Percentiles rank a stretch among this genome's conserved stretches.
phyloP scores from a whole-genome alignment of 1,284 basidiomycete species.

The Pholiota adiposa region DNA sequence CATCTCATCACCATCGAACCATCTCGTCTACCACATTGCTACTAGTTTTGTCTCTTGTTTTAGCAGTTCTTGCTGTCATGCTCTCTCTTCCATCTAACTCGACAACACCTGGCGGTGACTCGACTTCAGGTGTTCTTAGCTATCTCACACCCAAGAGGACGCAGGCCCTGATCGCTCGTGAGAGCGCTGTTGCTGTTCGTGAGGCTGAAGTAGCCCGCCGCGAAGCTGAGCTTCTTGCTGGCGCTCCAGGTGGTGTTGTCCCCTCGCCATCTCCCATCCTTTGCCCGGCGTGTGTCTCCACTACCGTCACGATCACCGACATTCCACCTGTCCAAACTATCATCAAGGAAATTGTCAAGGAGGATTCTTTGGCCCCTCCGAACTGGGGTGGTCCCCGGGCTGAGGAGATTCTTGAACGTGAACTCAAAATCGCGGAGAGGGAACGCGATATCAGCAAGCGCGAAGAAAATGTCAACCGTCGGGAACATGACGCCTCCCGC shows the following conservation, averaged over 20 bases:
- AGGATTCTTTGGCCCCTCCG: slow-evolving; percentile 74
- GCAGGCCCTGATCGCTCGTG: slow-evolving; percentile 75
- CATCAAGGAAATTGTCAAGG: slow-evolving; percentile 83
- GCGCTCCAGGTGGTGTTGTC: slow-evolving; percentile 77
- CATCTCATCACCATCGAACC: slow-evolving; percentile 75
- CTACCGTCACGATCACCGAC: slow-evolving; percentile 58
- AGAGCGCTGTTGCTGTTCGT: slow-evolving; percentile 73
- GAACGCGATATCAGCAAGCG: slow-evolving; percentile 83
- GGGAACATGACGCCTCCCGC: slow-evolving; percentile 81
- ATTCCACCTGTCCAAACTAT: slow-evolving; percentile 71
- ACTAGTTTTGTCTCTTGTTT: slow-evolving; percentile 79
- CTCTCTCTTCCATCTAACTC: slow-evolving; percentile 70
- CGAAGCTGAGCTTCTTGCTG: slow-evolving; percentile 79
- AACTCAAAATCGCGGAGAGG: slow-evolving; percentile 80
- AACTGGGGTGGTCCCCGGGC: slow-evolving; percentile 73
- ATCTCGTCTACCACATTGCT: slow-evolving; percentile 88
- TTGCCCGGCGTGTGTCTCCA: slow-evolving; percentile 60
- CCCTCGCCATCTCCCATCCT: slow-evolving; percentile 48
- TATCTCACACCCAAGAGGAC: slow-evolving; percentile 80
- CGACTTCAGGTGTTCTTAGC: slow-evolving; percentile 60
- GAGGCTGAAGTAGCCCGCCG: slow-evolving; percentile 85
- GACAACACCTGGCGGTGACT: slow-evolving; percentile 30
- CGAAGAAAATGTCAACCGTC: slow-evolving; percentile 79
- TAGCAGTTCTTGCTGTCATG: slow-evolving; percentile 84
- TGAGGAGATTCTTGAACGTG: slow-evolving; percentile 80